These are phyloP conservation scores for Sonneratia caseolaris DNA, from an alignment of 345 rosid species.

Conservation along the genomic window DNA sequence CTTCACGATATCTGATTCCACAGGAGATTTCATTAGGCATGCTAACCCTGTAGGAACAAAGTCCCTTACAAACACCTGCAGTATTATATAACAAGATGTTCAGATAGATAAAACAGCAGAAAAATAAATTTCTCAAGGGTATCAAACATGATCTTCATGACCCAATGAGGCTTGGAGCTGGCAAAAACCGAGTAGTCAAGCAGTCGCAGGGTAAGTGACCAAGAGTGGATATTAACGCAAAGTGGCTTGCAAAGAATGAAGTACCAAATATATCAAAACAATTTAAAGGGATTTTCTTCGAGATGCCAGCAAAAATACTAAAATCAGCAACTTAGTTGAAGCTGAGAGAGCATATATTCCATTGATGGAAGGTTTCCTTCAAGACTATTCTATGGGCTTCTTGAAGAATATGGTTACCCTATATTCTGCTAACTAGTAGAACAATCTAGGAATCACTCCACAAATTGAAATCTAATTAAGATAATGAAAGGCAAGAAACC, in stretches of 20 bases:
- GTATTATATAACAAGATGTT: neutral
- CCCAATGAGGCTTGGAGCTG: neutral
- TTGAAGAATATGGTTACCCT: neutral
- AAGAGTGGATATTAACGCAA: neutral
- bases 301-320: neutral
- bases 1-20: conserved; percentile 34
- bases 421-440: neutral
- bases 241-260: neutral
- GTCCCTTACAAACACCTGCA: conserved; percentile 45
- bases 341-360: neutral
- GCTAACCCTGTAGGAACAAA: conserved; percentile 43
- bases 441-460: neutral
- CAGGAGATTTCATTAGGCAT: conserved; percentile 28
- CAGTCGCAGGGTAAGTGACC: too few relatives aligned
- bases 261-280: neutral
- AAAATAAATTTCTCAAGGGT: neutral
- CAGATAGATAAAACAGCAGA: neutral
- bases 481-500: neutral
- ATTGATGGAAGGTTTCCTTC: neutral
- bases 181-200: neutral
- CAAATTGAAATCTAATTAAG: neutral
- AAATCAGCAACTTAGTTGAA: neutral
- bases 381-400: neutral
- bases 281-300: neutral
- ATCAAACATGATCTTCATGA: neutral